Evolutionary conservation across 108 stramenopile genomes (phyloP).

Genomic region (Nannochloropsis gaditana): DNA sequence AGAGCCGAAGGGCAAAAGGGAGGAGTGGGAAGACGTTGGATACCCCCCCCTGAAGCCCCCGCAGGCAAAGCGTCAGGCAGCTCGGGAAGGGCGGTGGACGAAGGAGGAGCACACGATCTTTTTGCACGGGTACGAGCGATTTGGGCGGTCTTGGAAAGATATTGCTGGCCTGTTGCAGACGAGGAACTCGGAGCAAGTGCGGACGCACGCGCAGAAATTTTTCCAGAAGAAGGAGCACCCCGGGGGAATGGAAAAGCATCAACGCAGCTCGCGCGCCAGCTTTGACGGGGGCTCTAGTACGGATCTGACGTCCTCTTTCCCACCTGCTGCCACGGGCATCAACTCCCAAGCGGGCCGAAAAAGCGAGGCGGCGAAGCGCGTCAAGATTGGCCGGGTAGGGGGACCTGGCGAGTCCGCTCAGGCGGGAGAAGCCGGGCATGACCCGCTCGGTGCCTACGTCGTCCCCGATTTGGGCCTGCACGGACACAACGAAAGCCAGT

Average conservation of each 20-base stretch:
- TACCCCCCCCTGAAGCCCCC: too few species aligned
- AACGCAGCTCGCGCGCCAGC: neutral
- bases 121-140: conserved; percentile 36
- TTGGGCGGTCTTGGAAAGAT: conserved; percentile 31
- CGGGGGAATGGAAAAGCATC: neutral
- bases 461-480: too few species aligned
- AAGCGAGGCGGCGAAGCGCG: neutral
- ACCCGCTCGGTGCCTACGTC: too few species aligned
- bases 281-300: neutral
- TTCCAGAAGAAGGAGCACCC: neutral
- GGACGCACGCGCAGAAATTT: conserved; percentile 28
- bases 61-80: neutral
- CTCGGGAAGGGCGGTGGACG: conserved; percentile 42
- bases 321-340: neutral
- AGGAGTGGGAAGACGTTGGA: too few species aligned
- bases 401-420: too few species aligned
- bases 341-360: neutral
- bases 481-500: too few species aligned
- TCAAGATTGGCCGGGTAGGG: neutral
- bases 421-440: too few species aligned
- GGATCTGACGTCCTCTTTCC: neutral
- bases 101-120: conserved; percentile 46
- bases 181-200: neutral
- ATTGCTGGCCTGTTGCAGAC: neutral
- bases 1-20: too few species aligned